Evolutionary conservation across 148 eudicot genomes (phyloP), one percentile per base, ranked within the genome.

Genomic region (Selenicereus undatus): DNA sequence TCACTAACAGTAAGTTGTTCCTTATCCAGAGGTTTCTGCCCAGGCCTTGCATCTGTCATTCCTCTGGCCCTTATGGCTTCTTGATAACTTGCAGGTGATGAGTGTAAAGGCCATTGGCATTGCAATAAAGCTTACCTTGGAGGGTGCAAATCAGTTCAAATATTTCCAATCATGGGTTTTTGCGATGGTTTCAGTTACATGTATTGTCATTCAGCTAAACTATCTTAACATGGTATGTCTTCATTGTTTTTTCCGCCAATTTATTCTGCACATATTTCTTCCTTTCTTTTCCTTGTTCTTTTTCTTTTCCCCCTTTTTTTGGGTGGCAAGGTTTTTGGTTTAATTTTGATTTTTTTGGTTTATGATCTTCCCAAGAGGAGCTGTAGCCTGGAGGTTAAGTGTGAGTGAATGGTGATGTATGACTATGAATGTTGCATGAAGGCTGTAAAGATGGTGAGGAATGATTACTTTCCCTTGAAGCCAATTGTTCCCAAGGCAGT

Each of bases 81-180:
- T 62, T 71, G 79, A 56, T 62, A 81, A 18, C 62, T 76, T 87
- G 88, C 88, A 95, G 98, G 98, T 95, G 79, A 95, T 95, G 97
- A 95, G 98, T 82, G 85, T 95, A 11, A 95, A 95, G 88, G 98
- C 98, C 75, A 86, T 95, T 78, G 98, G 98, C 30, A 95, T 91
- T 83, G 97, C 97, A 71, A 93, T 95, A 80, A 90, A 93, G 82
- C 97, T 95, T 77, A 92, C 98, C 54, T 73, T 95, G 84, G 97
- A 91, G 81, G 98, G 98, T 75, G 81, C 94, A 82, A 91, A 87
- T 84, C 98, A 95, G 79, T 88, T 86, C 75, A 91, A 88, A 83
- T 87, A 85, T 88, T 82, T 91, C 60, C 94, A 91, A 56, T 84
- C 98, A 35, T 95, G 98, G 97, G 80, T 95, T 66, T 95, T 95